A percentile compares a stretch with the other conserved stretches of the same genome.
Conservation (phyloP, 495 filamentous ascomycete genomes). For the Penicillium daleae region DNA sequence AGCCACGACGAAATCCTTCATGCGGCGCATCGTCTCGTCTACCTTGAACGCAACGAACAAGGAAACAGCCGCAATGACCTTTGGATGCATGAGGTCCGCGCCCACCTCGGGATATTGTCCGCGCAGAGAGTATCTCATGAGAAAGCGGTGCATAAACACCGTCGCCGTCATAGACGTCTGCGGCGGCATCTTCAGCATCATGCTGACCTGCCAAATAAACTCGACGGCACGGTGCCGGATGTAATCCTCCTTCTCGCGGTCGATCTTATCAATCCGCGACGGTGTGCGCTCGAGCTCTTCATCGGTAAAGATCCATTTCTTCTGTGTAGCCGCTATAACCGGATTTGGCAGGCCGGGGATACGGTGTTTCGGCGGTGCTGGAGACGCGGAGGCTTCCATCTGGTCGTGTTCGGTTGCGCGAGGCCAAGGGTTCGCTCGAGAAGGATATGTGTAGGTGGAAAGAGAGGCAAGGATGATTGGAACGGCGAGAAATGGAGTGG, state of each 20-base stretch:
- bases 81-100: slow-evolving; percentile 67
- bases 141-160: slow-evolving; percentile 92
- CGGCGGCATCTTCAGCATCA: slow-evolving; percentile 90
- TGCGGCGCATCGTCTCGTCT: slow-evolving; percentile 92
- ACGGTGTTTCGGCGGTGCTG: slow-evolving; percentile 39
- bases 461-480: not conserved
- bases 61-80: slow-evolving; percentile 85
- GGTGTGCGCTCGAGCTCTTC: slow-evolving; percentile 82
- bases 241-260: slow-evolving; percentile 72
- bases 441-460: not conserved
- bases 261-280: slow-evolving; percentile 80
- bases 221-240: slow-evolving; percentile 88
- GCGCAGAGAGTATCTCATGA: slow-evolving; percentile 73
- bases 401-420: not conserved
- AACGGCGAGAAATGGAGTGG: not conserved
- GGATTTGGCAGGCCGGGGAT: slow-evolving; percentile 53
- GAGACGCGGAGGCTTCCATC: slow-evolving; percentile 41
- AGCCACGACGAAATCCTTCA: slow-evolving; percentile 87
- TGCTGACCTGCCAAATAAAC: slow-evolving; percentile 93
- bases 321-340: slow-evolving; percentile 56
- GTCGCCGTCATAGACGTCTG: slow-evolving; percentile 89
- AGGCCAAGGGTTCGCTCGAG: not conserved
- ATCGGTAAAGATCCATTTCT: slow-evolving; percentile 89
- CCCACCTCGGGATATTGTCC: slow-evolving; percentile 56
- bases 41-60: slow-evolving; percentile 96